These are phyloP conservation scores for Fomitopsis serialis DNA, from an alignment of 768 basidiomycete genomes.

Conservation along the genomic window DNA sequence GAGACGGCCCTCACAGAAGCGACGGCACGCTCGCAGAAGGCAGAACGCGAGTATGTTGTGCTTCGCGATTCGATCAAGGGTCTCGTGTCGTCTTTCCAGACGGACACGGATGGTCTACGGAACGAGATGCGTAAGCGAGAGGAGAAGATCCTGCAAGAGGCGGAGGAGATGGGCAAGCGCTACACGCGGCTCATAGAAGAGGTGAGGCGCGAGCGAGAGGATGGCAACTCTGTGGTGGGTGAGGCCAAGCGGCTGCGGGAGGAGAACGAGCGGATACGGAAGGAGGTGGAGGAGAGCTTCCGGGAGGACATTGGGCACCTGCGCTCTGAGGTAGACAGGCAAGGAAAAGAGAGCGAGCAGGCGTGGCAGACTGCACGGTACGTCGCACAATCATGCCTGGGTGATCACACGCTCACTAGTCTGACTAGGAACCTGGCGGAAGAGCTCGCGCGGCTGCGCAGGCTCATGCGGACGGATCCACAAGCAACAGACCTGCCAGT, in stretches of 20 bases:
- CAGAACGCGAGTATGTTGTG: conserved; percentile 77
- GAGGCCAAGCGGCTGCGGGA: conserved; percentile 45
- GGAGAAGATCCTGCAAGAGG: conserved; percentile 61
- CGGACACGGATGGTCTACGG: conserved; percentile 63
- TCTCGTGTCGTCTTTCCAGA: conserved; percentile 68
- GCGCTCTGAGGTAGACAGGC: conserved; percentile 48
- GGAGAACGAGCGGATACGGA: conserved; percentile 42
- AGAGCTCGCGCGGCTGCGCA: conserved; percentile 64
- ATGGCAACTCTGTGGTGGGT: conserved; percentile 38
- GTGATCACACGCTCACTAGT: not conserved
- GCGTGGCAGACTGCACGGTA: conserved; percentile 61
- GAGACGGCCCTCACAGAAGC: conserved; percentile 69
- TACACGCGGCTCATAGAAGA: conserved; percentile 62
- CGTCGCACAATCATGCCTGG: conserved; percentile 18
- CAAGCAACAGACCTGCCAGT: too few species aligned
- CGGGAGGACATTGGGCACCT: conserved; percentile 49
- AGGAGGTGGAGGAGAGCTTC: conserved; percentile 60
- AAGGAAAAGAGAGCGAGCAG: conserved; percentile 48
- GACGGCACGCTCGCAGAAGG: conserved; percentile 71
- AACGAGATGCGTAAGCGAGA: conserved; percentile 76
- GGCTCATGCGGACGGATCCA: conserved; percentile 55
- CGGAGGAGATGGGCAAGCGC: conserved; percentile 63
- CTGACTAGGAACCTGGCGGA: conserved; percentile 45
- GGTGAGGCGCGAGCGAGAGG: conserved; percentile 46
- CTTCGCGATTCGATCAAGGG: conserved; percentile 72